Evolutionary conservation across 164 flowering plant genomes (phyloP), one percentile per base, ranked within the genome.

Genomic region (Protea cynaroides): DNA sequence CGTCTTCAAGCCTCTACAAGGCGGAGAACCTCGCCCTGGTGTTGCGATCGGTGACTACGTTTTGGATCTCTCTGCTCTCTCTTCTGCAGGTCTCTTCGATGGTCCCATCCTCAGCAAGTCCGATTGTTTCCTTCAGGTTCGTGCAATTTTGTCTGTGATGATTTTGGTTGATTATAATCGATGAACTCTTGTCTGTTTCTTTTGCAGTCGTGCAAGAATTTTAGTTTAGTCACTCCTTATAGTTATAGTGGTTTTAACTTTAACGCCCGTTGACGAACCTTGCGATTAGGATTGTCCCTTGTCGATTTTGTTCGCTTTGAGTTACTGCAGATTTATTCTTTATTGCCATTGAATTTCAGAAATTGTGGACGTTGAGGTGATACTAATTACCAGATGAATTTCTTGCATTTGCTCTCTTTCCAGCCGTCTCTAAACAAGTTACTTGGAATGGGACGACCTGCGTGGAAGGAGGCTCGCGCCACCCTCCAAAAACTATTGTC

Each of bases 391-490:
- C 62, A 22, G 59, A 18, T 22, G 34, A 24, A 63, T 25, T 22
- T 22, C 6, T 9, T 63, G 64, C 9, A 4, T 47, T 58, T 68
- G 49, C 54, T 69, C 24, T 7, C 4, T 40, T 71, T 43, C 23
- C 84, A 95, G 97, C 78, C 88, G 60, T 83, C 82, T 77, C 89
- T 95, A 40, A 95, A 95, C 75, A 86, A 78, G 71, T 87, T 95
- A 44, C 23, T 95, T 74, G 86, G 69, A 49, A 14, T 95, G 92
- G 97, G 99, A 46, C 74, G 87, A 54, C 94, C 91, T 52, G 97
- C 99, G 36, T 92, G 99, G 99, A 92, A 82, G 72, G 97, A 95
- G 74, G 99, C 99, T 61, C 97, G 99, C 9, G 67, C 84, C 4
- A 88, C 91, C 8, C 79, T 92, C 60, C 99, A 92, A 73, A 89